Conservation (phyloP, 768 basidiomycete species). For the Butyriboletus loyo region DNA sequence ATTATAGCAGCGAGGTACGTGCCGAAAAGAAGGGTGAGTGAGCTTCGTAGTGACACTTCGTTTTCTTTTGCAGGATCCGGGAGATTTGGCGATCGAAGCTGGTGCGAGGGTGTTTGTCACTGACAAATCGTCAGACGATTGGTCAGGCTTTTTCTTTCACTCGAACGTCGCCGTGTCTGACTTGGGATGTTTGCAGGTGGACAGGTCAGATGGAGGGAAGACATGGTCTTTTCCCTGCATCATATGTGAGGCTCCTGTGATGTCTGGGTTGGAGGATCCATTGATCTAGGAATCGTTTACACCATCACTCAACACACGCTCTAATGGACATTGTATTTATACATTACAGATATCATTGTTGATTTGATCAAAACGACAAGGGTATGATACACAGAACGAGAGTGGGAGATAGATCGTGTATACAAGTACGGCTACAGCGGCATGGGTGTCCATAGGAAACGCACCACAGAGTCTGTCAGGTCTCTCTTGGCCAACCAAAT, state of each 20-base stretch:
- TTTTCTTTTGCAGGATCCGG: conserved; percentile 51
- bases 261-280: too few relatives aligned
- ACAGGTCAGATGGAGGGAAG: conserved; percentile 58
- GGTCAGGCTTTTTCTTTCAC: conserved; percentile 42
- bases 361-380: conserved; percentile 23
- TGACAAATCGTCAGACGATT: conserved; percentile 70
- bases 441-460: conserved; percentile 23
- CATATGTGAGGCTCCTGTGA: conserved; percentile 63
- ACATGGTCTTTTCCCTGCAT: conserved; percentile 63
- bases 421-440: conserved; percentile 26
- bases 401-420: conserved; percentile 25
- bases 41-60: background rate
- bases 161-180: background rate
- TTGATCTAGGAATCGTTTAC: background rate
- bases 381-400: conserved; percentile 34
- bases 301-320: background rate
- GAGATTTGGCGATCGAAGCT: conserved; percentile 59
- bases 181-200: conserved; percentile 48
- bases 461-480: conserved; percentile 14
- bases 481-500: background rate
- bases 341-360: conserved; percentile 12
- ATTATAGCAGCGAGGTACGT: conserved; percentile 61
- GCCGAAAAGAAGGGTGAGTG: background rate
- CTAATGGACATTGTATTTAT: conserved; percentile 1
- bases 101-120: conserved; percentile 60